Base-by-base conservation (phyloP, 2,329 filamentous ascomycete species). In the Proliferodiscus dingleyae region DNA sequence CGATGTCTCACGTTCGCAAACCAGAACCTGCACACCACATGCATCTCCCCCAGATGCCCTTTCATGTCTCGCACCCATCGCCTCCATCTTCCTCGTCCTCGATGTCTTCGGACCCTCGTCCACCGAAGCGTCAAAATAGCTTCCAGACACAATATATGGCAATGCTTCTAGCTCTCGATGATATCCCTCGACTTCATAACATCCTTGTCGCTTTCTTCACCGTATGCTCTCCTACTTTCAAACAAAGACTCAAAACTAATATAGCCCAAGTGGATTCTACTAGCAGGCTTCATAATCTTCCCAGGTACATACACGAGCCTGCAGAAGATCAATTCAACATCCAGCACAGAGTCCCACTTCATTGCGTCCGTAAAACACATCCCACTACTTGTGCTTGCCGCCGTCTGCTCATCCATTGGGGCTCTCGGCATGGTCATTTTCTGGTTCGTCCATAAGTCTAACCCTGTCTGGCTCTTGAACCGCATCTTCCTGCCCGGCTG, bases 251-350 rank as follows among this genome's bases (percentile, higher is more conserved):
- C 9, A 18, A 13, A 37, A 38, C 37, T 26, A 2, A 26, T 22
- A 26, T 6, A 22, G 16, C 6, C 9, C 22, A 18, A 33, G 37
- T 34, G 53, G 50, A 52, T 61, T 26, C 50, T 61, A 3, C 49
- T 62, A 11, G 60, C 59, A 1, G 59, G 59, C 24, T 61, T 60
- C 45, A 41, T 63, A 1, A 53, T 61, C 33, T 56, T 61, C 47
- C 61, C 61, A 0, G 56, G 56, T 2, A 60, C 60, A 10, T 63
- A 60, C 51, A 59, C 58, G 5, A 47, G 44, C 9, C 11, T 62
- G n/a, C 41, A 40, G 9, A 32, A 34, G 29, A 26, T 45, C 15
- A 38, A 45, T 8, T n/a, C 45, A 5, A 30, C 30, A 18, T 29
- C 43, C 24, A 23, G 45, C 8, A 38, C 52, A 3, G 50, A 49